Conservation (phyloP, 208 protist species). For the Wallacemonas sp. region DNA sequence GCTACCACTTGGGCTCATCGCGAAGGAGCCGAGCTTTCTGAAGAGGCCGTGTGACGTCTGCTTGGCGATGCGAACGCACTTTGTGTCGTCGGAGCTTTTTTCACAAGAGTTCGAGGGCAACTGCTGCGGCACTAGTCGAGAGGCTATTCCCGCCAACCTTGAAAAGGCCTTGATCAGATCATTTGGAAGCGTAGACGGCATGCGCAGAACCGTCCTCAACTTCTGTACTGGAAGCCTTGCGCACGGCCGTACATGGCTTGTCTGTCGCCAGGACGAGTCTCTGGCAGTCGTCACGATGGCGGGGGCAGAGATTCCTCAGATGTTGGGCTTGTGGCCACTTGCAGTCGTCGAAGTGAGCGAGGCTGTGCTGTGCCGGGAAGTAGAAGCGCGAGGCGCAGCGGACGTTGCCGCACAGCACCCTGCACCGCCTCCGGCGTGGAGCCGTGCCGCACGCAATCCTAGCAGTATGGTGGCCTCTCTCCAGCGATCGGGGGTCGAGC, state of each 20-base stretch:
- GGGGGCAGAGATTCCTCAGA: constrained; percentile 48
- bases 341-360: constrained; percentile 75
- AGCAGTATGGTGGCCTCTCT: background rate
- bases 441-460: constrained; percentile 55
- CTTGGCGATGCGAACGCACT: constrained; percentile 61
- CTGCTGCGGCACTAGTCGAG: constrained; percentile 4
- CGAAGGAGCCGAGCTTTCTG: constrained; percentile 46
- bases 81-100: constrained; percentile 71
- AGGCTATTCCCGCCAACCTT: constrained; percentile 29
- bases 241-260: constrained; percentile 72
- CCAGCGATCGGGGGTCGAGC: background rate
- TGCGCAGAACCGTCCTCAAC: constrained; percentile 38
- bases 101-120: constrained; percentile 50
- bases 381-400: constrained; percentile 11
- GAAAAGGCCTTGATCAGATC: constrained; percentile 23
- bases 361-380: constrained; percentile 30
- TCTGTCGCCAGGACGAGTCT: constrained; percentile 34
- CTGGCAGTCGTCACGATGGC: constrained; percentile 59
- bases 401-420: background rate
- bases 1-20: constrained; percentile 50
- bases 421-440: constrained; percentile 46
- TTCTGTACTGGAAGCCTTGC: constrained; percentile 41
- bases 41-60: constrained; percentile 55
- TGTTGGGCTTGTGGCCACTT: constrained; percentile 79
- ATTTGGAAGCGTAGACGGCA: constrained; percentile 42